phyloP scores from a whole-genome alignment of 495 filamentous ascomycete species.

The Pyrenopolyporus hunteri region DNA sequence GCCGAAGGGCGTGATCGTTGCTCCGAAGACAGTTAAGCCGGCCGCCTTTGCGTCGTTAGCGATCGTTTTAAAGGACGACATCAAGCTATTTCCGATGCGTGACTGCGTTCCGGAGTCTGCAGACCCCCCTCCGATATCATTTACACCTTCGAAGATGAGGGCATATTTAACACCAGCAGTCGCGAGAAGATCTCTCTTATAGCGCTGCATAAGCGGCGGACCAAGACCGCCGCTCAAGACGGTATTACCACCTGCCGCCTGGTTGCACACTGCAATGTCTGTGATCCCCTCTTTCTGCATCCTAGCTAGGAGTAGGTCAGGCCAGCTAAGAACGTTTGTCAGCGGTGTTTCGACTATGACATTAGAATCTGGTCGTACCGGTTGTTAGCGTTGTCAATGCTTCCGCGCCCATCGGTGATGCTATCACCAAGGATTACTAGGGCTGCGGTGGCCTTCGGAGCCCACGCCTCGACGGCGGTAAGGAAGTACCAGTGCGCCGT shows the following conservation, averaged over 20 bases:
- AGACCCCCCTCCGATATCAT: constrained; percentile 65
- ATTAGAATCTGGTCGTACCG: constrained; percentile 51
- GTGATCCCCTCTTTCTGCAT: constrained; percentile 57
- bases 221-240: constrained; percentile 68
- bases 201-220: constrained; percentile 63
- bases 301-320: constrained; percentile 64
- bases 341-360: constrained; percentile 2
- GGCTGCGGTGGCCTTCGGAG: constrained; percentile 48
- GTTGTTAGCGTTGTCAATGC: constrained; percentile 67
- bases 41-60: constrained; percentile 60
- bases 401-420: constrained; percentile 75
- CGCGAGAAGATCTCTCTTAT: constrained; percentile 68
- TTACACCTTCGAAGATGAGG: constrained; percentile 76
- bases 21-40: constrained; percentile 64
- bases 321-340: constrained; percentile 56
- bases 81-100: constrained; percentile 57
- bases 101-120: constrained; percentile 55
- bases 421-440: constrained; percentile 74
- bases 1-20: constrained; percentile 73
- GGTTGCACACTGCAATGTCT: constrained; percentile 66
- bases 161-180: constrained; percentile 64
- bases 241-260: constrained; percentile 76
- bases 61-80: constrained; percentile 64
- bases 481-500: constrained; percentile 66
- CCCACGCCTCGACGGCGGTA: constrained; percentile 64